phyloP scores from a whole-genome alignment of 805 yeast species.

The Deakozyma indianensis region DNA sequence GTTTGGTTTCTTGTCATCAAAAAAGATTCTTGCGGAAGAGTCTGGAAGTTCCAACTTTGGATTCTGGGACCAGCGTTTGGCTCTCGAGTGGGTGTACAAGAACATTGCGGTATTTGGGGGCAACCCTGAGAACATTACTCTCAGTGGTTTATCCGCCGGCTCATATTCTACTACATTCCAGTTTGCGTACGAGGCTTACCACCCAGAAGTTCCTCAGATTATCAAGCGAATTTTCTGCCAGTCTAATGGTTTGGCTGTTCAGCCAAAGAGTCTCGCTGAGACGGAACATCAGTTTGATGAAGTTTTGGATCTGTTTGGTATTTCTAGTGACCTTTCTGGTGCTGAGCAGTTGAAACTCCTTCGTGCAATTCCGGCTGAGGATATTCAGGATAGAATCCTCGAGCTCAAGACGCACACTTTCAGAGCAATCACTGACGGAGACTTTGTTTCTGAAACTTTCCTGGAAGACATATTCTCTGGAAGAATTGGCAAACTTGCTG shows the following conservation, averaged over 20 bases:
- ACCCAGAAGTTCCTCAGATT: constrained; percentile 25
- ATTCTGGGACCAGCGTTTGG: constrained; percentile 30
- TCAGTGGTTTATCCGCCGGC: constrained; percentile 31
- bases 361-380: constrained; percentile 11
- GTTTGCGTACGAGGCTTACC: constrained; percentile 28
- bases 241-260: constrained; percentile 25
- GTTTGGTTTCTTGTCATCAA: constrained; percentile 27
- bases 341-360: constrained; percentile 14
- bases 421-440: constrained; percentile 27
- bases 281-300: constrained; percentile 25
- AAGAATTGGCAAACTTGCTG: constrained; percentile 15
- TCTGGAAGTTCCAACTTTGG: constrained; percentile 22
- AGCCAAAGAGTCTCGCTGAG: constrained; percentile 26
- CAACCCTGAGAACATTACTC: constrained; percentile 24
- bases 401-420: constrained; percentile 20
- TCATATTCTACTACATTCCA: constrained; percentile 28
- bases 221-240: constrained; percentile 25
- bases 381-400: constrained; percentile 16
- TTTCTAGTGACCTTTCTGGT: constrained; percentile 8
- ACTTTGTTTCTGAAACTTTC: constrained; percentile 21
- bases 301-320: constrained; percentile 17
- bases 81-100: constrained; percentile 29
- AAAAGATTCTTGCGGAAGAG: constrained; percentile 25
- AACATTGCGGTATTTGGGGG: constrained; percentile 30
- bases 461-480: constrained; percentile 22